These are phyloP conservation scores for Naumovozyma baii DNA, from an alignment of 805 yeast species.

Conservation along the genomic window DNA sequence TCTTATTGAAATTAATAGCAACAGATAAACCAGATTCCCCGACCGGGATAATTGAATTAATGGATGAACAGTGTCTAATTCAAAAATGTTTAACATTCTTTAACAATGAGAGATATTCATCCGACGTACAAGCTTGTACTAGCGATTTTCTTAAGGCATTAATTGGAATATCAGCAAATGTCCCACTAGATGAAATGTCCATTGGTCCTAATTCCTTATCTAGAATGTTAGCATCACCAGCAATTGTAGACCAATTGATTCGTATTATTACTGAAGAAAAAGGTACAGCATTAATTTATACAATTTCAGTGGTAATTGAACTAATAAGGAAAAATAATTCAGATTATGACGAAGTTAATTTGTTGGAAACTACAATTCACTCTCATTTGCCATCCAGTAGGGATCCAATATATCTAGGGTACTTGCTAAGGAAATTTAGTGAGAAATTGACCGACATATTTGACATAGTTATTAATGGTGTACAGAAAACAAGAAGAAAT, in stretches of 20 bases:
- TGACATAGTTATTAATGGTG: slow-evolving; percentile 16
- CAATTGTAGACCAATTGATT: slow-evolving; percentile 52
- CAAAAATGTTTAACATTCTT: slow-evolving; percentile 60
- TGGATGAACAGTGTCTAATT: slow-evolving; percentile 64
- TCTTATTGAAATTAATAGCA: slow-evolving; percentile 75
- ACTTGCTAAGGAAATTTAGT: slow-evolving; percentile 65
- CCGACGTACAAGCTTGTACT: slow-evolving; percentile 78
- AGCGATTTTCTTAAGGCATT: slow-evolving; percentile 91
- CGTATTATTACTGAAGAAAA: slow-evolving; percentile 55
- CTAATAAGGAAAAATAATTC: slow-evolving; percentile 90
- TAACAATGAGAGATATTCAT: slow-evolving; percentile 41
- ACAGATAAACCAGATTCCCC: slow-evolving; percentile 86
- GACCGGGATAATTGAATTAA: slow-evolving; percentile 75
- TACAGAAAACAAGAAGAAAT: slow-evolving; percentile 30
- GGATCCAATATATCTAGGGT: slow-evolving; percentile 86
- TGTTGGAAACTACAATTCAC: slow-evolving; percentile 62
- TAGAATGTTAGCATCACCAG: slow-evolving; percentile 70
- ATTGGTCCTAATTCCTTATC: slow-evolving; percentile 92
- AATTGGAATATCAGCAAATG: slow-evolving; percentile 90
- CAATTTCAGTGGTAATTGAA: slow-evolving; percentile 89
- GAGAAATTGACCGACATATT: slow-evolving; percentile 36
- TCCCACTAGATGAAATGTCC: slow-evolving; percentile 64
- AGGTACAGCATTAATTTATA: slow-evolving; percentile 78
- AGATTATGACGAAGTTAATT: slow-evolving; percentile 82
- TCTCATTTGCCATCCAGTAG: slow-evolving; percentile 81